Conservation (phyloP, 495 filamentous ascomycete genomes). For the Chaetomidium leptoderma region DNA sequence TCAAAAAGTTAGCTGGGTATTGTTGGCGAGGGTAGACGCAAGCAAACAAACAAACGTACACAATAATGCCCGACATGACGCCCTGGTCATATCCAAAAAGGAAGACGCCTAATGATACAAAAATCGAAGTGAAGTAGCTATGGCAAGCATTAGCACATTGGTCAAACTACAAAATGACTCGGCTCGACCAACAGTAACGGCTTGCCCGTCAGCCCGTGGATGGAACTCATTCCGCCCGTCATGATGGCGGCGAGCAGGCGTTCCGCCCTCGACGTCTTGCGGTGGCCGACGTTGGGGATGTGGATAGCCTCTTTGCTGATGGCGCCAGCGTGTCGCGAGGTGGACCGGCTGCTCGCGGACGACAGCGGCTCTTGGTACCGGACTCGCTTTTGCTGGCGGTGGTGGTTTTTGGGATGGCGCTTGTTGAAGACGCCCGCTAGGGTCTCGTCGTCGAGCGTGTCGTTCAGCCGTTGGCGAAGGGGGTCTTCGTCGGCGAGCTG, state of each 20-base stretch:
- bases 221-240: constrained; percentile 66
- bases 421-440: constrained; percentile 47
- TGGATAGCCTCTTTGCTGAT: constrained; percentile 76
- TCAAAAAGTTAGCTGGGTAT: too few relatives aligned
- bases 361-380: constrained; percentile 39
- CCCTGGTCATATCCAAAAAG: constrained; percentile 98
- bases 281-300: constrained; percentile 66
- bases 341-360: constrained; percentile 21
- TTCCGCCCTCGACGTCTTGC: constrained; percentile 59
- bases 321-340: constrained; percentile 37
- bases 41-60: constrained; percentile 70
- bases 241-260: constrained; percentile 75
- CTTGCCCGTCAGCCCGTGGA: constrained; percentile 92
- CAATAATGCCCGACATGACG: constrained; percentile 99
- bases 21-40: too few relatives aligned
- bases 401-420: constrained; percentile 35
- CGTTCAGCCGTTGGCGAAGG: constrained; percentile 58
- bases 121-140: constrained; percentile 96
- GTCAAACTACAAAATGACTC: not conserved
- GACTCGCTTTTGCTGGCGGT: constrained; percentile 38
- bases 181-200: constrained; percentile 70
- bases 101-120: constrained; percentile 96
- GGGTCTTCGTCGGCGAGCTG: constrained; percentile 82
- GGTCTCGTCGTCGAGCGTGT: constrained; percentile 57
- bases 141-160: constrained; percentile 1